Base-by-base conservation (phyloP, 768 basidiomycete genomes). In the Pulveroboletus sp. region DNA sequence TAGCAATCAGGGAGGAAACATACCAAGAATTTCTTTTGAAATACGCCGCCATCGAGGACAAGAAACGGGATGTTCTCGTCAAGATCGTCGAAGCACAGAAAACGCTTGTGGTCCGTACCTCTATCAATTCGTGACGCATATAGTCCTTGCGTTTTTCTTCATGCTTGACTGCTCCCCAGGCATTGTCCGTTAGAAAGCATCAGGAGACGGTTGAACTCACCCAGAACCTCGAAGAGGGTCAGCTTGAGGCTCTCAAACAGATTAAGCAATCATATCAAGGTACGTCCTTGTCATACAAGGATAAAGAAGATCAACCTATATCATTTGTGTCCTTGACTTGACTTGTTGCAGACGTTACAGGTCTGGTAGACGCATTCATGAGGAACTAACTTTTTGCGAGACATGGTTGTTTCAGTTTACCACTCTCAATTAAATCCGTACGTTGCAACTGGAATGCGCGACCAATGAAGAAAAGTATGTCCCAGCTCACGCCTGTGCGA, bases 171-270 rank as follows among this genome's bases (percentile, higher is more conserved):
- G 14, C 8, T 26, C 24, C 27, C 8, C 28, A 68, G 66, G 40
- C 66, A 1, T 32, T 68, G 8, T 63, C 66, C 0, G 57, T 69
- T 31, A 54, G 55, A 35, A 55, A 58, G 47, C 68, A 68, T 33
- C 68, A 66, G n/a, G 57, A 58, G 11, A 50, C 46, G 6, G 39
- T 68, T 6, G 57, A 57, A 36, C 52, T 53, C 18, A 43, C 54
- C 13, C 55, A 60, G 18, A 31, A 62, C 15, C 55, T 56, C 5
- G 68, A 68, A 38, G 60, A 64, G 6, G 46, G 50, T 17, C 66
- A 67, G 35, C 11, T 54, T 9, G 56, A 65, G 38, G 57, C 55
- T 17, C 53, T 69, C 43, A 54, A 41, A 35, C 44, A 58, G 31
- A 26, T 59, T 46, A 59, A 56, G 14, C 43, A 51, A 10, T 33